These are phyloP conservation scores for Lophiotrema nucula DNA, from an alignment of 495 filamentous ascomycete genomes.

Conservation along the genomic window DNA sequence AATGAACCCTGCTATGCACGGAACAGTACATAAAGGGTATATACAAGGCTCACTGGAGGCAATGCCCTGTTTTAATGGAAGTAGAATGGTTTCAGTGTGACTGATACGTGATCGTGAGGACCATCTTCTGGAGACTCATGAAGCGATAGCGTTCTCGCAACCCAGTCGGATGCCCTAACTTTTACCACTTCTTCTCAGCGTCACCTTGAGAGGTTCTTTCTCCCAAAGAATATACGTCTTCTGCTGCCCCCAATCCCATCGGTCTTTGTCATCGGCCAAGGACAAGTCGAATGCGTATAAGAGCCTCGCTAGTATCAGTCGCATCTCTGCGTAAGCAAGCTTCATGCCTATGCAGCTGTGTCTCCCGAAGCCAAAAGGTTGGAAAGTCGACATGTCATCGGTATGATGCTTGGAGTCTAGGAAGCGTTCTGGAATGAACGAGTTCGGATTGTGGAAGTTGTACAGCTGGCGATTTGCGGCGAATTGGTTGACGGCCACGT, in stretches of 20 bases:
- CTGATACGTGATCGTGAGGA: too few species aligned
- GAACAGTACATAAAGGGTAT: too few species aligned
- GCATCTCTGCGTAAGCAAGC: slow-evolving; percentile 27
- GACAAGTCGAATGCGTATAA: slow-evolving; percentile 18
- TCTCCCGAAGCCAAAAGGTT: slow-evolving; percentile 20
- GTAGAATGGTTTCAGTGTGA: too few species aligned
- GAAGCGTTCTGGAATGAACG: slow-evolving; percentile 31
- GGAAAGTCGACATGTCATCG: slow-evolving; percentile 20
- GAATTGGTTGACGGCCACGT: slow-evolving; percentile 22
- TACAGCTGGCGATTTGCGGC: slow-evolving; percentile 9
- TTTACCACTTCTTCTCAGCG: too few species aligned
- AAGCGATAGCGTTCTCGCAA: too few species aligned
- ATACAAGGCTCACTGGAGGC: too few species aligned
- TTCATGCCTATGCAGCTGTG: slow-evolving; percentile 25
- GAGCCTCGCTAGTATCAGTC: slow-evolving; percentile 14
- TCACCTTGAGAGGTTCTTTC: too few species aligned
- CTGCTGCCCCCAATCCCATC: slow-evolving; percentile 39
- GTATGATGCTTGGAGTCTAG: slow-evolving; percentile 9
- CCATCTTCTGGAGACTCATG: too few species aligned
- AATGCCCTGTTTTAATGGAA: too few species aligned
- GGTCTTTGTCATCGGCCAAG: slow-evolving; percentile 6
- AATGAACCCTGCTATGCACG: too few species aligned
- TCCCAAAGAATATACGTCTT: slow-evolving; percentile 24
- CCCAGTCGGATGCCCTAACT: too few species aligned
- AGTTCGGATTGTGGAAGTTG: slow-evolving; percentile 29